A percentile compares a stretch with the other conserved stretches of the same genome.
Evolutionary conservation across 805 yeast genomes (phyloP).

Genomic region (Nakazawaea ambrosiae): DNA sequence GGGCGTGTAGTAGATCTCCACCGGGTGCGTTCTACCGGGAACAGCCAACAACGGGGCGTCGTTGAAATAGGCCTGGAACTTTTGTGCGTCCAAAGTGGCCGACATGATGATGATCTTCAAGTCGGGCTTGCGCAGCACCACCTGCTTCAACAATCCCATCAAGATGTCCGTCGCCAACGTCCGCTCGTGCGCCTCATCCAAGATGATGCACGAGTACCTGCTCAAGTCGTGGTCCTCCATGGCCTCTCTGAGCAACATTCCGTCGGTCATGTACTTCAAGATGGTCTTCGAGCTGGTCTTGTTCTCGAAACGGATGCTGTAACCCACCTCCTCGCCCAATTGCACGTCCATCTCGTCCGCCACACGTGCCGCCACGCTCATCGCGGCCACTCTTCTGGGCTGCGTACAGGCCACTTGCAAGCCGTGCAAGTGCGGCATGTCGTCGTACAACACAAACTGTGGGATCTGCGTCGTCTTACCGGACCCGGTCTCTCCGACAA

Average conservation of each 20-base stretch:
- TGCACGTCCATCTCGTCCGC: slow-evolving; percentile 96
- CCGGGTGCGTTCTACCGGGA: slow-evolving; percentile 97
- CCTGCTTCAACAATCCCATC: slow-evolving; percentile 89
- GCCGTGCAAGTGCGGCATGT: slow-evolving; percentile 79
- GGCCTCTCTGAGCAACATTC: slow-evolving; percentile 95
- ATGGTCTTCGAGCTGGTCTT: slow-evolving; percentile 75
- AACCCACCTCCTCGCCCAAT: slow-evolving; percentile 93
- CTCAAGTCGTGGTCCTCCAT: slow-evolving; percentile 87
- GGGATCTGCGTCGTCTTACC: slow-evolving; percentile 99
- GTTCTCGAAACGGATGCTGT: slow-evolving; percentile 90
- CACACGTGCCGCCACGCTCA: slow-evolving; percentile 96
- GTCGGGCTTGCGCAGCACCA: slow-evolving; percentile 74
- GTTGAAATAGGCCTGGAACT: slow-evolving; percentile 83
- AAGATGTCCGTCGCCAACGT: slow-evolving; percentile 93
- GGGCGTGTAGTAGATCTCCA: slow-evolving; percentile 93
- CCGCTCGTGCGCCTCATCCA: slow-evolving; percentile 98
- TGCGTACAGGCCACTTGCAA: slow-evolving; percentile 92
- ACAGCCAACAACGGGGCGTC: slow-evolving; percentile 93
- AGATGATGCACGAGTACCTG: slow-evolving; percentile 80
- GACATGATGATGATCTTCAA: slow-evolving; percentile 93
- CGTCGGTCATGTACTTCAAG: slow-evolving; percentile 95
- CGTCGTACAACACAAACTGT: slow-evolving; percentile 89
- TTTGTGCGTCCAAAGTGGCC: slow-evolving; percentile 95
- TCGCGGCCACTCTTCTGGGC: slow-evolving; percentile 98
- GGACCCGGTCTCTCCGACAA: slow-evolving; percentile 98